These are phyloP conservation scores for Uronychia binucleata DNA, from an alignment of 73 alveolate species.

Conservation along the genomic window DNA sequence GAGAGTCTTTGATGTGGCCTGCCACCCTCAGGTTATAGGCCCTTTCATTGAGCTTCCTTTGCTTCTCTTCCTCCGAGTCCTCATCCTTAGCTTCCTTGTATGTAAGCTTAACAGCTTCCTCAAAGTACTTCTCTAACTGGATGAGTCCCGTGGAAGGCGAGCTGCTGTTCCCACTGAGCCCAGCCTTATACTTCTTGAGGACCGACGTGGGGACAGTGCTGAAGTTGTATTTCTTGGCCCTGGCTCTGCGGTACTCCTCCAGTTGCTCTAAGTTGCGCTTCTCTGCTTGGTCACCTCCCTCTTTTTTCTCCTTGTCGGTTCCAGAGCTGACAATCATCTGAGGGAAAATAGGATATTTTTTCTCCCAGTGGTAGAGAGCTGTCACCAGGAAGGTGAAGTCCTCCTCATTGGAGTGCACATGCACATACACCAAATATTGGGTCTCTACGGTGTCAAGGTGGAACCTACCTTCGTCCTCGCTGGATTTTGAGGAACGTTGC, in stretches of 20 bases:
- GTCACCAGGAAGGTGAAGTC: constrained; percentile 61
- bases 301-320: not conserved
- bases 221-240: not conserved
- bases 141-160: constrained; percentile 1
- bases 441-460: not conserved
- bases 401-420: constrained; percentile 52
- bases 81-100: constrained; percentile 56
- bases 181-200: not conserved
- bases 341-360: constrained; percentile 29
- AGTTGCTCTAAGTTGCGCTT: not conserved
- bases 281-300: not conserved
- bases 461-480: not conserved
- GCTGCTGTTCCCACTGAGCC: not conserved
- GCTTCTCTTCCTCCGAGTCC: constrained; percentile 53
- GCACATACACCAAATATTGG: constrained; percentile 46
- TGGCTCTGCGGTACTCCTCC: constrained; percentile 5
- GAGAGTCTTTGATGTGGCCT: constrained; percentile 37
- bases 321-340: not conserved
- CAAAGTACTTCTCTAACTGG: constrained; percentile 42
- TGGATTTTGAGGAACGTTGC: not conserved
- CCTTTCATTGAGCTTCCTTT: constrained; percentile 48
- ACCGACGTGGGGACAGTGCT: not conserved
- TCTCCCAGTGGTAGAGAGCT: constrained; percentile 68
- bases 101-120: constrained; percentile 38
- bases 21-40: constrained; percentile 36